phyloP scores from a whole-genome alignment of 139 green algal species.

The Deuterostichococcus epilithicus region DNA sequence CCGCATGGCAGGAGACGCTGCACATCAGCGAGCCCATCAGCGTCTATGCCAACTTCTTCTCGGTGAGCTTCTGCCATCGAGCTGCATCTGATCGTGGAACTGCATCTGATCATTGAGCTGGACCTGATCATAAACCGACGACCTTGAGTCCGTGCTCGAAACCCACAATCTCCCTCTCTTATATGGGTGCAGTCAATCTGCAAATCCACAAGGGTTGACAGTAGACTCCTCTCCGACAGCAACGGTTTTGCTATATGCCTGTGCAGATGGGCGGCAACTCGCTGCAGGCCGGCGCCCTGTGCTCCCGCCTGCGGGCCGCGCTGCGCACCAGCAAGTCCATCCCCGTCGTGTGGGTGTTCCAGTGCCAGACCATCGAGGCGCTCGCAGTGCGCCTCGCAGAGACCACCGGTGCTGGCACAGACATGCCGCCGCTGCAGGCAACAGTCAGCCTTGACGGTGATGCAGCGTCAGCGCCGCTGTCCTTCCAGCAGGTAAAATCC shows the following conservation, averaged over 20 bases:
- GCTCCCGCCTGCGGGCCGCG: background rate
- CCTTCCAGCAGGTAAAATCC: background rate
- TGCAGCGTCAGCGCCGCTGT: background rate
- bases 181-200: too few species aligned
- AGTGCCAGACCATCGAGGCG: background rate
- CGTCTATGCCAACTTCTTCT: background rate
- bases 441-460: background rate
- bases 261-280: conserved; percentile 1
- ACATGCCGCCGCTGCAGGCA: background rate
- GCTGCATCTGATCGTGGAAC: too few species aligned
- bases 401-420: too few species aligned
- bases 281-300: background rate
- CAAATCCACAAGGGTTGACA: too few species aligned
- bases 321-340: background rate
- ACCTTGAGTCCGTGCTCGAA: too few species aligned
- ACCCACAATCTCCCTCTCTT: too few species aligned
- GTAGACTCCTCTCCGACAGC: too few species aligned
- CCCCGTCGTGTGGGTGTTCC: background rate
- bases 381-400: background rate
- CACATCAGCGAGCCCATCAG: background rate
- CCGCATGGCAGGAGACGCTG: background rate
- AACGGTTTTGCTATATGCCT: too few species aligned
- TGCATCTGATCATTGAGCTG: too few species aligned
- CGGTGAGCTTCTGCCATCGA: too few species aligned
- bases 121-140: too few species aligned